Conservation (phyloP, 2,329 filamentous ascomycete species). For the Pestalotiopsis sp. region DNA sequence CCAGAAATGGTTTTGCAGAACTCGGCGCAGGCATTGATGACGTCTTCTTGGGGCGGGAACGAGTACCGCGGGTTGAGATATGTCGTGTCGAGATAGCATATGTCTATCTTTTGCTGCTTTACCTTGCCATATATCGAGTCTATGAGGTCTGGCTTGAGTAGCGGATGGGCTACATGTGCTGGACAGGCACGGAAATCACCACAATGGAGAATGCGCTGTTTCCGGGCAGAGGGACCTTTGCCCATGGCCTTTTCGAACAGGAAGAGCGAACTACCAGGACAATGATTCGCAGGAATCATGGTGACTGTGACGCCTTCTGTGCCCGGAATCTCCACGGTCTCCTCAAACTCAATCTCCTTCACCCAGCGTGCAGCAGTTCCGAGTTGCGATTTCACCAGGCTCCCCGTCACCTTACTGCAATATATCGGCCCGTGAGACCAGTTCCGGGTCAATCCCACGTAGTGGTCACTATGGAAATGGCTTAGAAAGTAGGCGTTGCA, state of each 20-base stretch:
- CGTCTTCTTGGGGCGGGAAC: conserved; percentile 86
- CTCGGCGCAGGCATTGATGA: conserved; percentile 84
- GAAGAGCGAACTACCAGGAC: conserved; percentile 91
- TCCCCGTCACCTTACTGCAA: conserved; percentile 90
- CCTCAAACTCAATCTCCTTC: conserved; percentile 83
- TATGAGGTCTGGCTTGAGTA: conserved; percentile 74
- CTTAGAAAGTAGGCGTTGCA: conserved; percentile 96
- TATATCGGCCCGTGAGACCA: conserved; percentile 97
- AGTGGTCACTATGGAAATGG: conserved; percentile 98
- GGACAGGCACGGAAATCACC: conserved; percentile 94
- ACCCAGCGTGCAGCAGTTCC: conserved; percentile 86
- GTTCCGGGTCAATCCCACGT: conserved; percentile 83
- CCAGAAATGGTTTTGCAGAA: conserved; percentile 81
- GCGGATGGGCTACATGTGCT: conserved; percentile 79
- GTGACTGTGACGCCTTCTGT: conserved; percentile 85
- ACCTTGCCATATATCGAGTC: conserved; percentile 72
- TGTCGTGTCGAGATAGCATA: conserved; percentile 96
- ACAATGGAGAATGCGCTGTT: conserved; percentile 88
- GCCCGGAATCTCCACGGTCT: conserved; percentile 75
- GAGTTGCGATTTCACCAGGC: conserved; percentile 84
- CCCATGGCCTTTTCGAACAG: conserved; percentile 81
- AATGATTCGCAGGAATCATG: conserved; percentile 97
- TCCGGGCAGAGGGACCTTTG: conserved; percentile 59
- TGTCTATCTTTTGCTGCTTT: conserved; percentile 85
- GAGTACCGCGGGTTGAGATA: conserved; percentile 96